These are phyloP conservation scores for Malassezia nana DNA, from an alignment of 1,284 basidiomycete species.

Conservation along the genomic window DNA sequence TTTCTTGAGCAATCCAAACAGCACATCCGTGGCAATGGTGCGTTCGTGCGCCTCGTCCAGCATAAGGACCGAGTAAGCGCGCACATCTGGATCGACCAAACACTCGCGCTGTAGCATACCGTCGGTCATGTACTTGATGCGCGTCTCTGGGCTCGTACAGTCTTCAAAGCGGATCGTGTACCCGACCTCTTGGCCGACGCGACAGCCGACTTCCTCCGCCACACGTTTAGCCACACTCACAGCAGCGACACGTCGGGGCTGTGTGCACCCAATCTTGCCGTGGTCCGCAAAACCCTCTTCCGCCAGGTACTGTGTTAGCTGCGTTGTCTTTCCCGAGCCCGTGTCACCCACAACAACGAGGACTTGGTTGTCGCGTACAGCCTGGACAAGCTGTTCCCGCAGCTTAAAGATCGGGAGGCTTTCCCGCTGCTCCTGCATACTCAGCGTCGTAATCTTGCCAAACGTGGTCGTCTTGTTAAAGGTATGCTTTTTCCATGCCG, in stretches of 20 bases:
- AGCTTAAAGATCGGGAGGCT: constrained; percentile 92
- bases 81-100: constrained; percentile 85
- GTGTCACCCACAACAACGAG: constrained; percentile 88
- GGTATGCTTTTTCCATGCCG: constrained; percentile 82
- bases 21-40: constrained; percentile 91
- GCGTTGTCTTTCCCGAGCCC: constrained; percentile 76
- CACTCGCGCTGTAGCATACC: constrained; percentile 97
- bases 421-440: constrained; percentile 85
- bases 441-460: constrained; percentile 77
- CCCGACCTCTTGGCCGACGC: constrained; percentile 90
- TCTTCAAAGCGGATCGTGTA: constrained; percentile 99
- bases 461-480: constrained; percentile 97
- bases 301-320: constrained; percentile 86
- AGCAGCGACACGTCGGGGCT: constrained; percentile 94
- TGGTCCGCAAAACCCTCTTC: constrained; percentile 76
- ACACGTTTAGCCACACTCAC: constrained; percentile 99
- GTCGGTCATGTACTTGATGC: constrained; percentile 99
- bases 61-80: constrained; percentile 89
- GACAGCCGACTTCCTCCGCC: constrained; percentile 90
- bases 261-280: constrained; percentile 88
- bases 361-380: constrained; percentile 89
- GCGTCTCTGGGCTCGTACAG: constrained; percentile 90
- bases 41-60: constrained; percentile 97
- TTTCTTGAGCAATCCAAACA: constrained; percentile 94
- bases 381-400: constrained; percentile 78